Evolutionary conservation across 2,329 filamentous ascomycete genomes (phyloP).

Genomic region (Diplodia intermedia): DNA sequence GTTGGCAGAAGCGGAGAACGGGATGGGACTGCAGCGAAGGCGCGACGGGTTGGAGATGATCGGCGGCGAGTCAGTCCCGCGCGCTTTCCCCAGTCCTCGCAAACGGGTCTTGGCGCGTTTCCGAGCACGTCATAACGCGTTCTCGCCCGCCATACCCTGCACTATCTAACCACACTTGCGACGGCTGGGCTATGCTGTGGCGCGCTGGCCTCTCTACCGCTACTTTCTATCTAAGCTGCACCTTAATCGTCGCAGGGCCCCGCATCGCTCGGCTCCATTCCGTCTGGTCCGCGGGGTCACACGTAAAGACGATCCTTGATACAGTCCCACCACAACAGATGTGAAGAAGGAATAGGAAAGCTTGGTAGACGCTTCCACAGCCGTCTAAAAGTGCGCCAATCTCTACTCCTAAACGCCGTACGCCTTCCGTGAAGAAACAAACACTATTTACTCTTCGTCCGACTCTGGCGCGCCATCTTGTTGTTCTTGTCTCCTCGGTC

Average conservation of each 20-base stretch:
- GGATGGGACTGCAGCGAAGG: constrained; percentile 7
- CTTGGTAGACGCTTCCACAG: not conserved
- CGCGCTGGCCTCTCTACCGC: not conserved
- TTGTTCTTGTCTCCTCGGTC: constrained; percentile 14
- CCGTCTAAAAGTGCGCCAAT: not conserved
- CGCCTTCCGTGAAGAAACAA: constrained; percentile 3
- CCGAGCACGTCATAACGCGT: constrained; percentile 20
- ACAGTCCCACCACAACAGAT: not conserved
- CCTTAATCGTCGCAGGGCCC: not conserved
- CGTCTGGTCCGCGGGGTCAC: not conserved
- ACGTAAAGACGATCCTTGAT: constrained; percentile 1
- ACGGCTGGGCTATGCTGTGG: not conserved
- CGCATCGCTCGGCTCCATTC: constrained; percentile 4
- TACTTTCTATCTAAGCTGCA: not conserved
- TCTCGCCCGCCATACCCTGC: not conserved
- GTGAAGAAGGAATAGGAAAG: not conserved
- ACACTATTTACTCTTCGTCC: constrained; percentile 11
- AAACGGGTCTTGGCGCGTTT: constrained; percentile 17
- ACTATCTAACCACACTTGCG: no score
- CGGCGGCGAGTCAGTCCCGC: constrained; percentile 25
- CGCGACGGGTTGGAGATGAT: constrained; percentile 24
- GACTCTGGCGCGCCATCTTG: constrained; percentile 15
- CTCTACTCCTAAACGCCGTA: constrained; percentile 19
- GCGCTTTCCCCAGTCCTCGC: constrained; percentile 1
- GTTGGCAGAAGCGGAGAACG: constrained; percentile 26